These are phyloP conservation scores for Debaryomyces subglobosus DNA, from an alignment of 1,139 yeast species.

Conservation along the genomic window DNA sequence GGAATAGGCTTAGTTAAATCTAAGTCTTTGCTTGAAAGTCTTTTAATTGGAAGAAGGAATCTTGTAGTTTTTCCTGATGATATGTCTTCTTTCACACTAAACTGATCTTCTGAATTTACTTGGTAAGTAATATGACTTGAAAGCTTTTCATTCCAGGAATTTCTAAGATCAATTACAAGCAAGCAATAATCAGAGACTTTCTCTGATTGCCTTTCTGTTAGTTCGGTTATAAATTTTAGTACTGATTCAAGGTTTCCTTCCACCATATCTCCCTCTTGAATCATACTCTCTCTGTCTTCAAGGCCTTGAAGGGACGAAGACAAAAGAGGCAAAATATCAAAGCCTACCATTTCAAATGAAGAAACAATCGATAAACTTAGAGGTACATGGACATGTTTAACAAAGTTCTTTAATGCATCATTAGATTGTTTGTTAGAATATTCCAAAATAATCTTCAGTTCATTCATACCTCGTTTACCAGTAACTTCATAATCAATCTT, in stretches of 20 bases:
- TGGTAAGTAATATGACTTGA: slow-evolving; percentile 22
- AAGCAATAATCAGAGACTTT: slow-evolving; percentile 58
- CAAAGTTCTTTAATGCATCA: slow-evolving; percentile 36
- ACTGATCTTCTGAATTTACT: slow-evolving; percentile 17
- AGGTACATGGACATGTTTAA: slow-evolving; percentile 64
- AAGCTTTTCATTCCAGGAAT: slow-evolving; percentile 62
- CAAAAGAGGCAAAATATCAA: slow-evolving; percentile 64
- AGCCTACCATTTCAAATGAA: slow-evolving; percentile 72
- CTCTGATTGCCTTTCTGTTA: slow-evolving; percentile 20
- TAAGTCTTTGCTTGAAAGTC: slow-evolving; percentile 49
- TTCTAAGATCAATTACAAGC: slow-evolving; percentile 68
- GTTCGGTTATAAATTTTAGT: slow-evolving; percentile 23
- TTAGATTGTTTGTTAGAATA: slow-evolving; percentile 53
- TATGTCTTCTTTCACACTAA: slow-evolving; percentile 32
- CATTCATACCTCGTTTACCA: slow-evolving; percentile 76
- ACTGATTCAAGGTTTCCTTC: slow-evolving; percentile 23
- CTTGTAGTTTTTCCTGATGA: slow-evolving; percentile 59
- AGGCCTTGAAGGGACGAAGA: slow-evolving; percentile 18
- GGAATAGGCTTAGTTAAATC: slow-evolving; percentile 63
- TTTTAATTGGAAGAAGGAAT: slow-evolving; percentile 67
- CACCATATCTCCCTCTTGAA: not conserved
- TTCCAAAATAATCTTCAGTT: slow-evolving; percentile 66
- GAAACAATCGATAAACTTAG: slow-evolving; percentile 69
- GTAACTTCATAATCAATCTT: slow-evolving; percentile 59
- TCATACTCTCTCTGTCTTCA: not conserved